Evolutionary conservation across 2,329 filamentous ascomycete genomes (phyloP).

Genomic region (Fusarium pininemorale): DNA sequence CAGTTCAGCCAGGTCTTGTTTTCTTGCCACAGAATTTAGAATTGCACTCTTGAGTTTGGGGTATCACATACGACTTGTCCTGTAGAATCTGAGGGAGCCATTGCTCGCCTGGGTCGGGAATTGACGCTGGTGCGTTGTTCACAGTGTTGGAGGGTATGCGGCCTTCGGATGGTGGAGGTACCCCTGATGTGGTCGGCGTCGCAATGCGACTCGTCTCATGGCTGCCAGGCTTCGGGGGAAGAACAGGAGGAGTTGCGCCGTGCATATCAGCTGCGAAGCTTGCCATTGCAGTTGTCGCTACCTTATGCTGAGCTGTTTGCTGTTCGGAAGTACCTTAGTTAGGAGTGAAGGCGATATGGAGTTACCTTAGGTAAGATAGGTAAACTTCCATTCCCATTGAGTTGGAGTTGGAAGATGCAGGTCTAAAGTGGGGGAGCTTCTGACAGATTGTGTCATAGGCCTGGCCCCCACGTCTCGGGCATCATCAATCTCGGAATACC

Average conservation of each 20-base stretch:
- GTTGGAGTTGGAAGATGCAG: constrained; percentile 5
- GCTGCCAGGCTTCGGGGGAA: constrained; percentile 76
- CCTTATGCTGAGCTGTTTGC: neutral
- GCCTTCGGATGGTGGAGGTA: constrained; percentile 54
- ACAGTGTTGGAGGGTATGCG: constrained; percentile 26
- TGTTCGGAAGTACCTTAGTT: neutral
- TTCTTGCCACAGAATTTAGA: constrained; percentile 58
- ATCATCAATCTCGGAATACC: neutral
- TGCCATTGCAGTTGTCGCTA: constrained; percentile 34
- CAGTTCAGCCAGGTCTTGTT: constrained; percentile 78
- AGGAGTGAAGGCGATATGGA: neutral
- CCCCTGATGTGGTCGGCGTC: constrained; percentile 65
- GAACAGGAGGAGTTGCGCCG: constrained; percentile 65
- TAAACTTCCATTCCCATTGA: neutral
- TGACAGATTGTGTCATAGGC: neutral
- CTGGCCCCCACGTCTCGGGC: neutral
- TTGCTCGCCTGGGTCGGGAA: constrained; percentile 70
- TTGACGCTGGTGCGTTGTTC: constrained; percentile 46
- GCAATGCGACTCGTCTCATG: constrained; percentile 74
- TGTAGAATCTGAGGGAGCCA: constrained; percentile 83
- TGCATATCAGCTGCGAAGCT: constrained; percentile 44
- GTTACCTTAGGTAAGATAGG: neutral
- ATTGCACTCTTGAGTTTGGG: neutral
- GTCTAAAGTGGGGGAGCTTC: constrained; percentile 23
- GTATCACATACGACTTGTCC: constrained; percentile 77